Conservation (phyloP, 371 early-diverging fungal genomes). For the Apophysomyces elegans region DNA sequence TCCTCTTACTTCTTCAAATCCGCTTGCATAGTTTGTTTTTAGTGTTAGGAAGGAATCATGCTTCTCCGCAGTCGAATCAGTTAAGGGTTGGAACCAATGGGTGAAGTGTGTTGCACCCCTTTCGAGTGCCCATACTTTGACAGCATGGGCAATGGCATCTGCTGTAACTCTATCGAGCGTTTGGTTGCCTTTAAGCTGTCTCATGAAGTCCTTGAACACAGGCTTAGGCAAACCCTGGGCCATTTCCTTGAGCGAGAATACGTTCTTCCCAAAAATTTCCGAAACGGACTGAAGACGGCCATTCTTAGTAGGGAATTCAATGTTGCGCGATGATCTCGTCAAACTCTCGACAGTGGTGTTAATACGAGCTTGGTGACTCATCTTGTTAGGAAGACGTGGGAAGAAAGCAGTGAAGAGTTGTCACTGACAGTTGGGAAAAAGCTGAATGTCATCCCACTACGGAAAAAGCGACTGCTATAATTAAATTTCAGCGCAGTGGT, state of each 20-base stretch:
- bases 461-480: too few species aligned
- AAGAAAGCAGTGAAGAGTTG: background rate
- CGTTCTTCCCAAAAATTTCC: constrained; percentile 90
- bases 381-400: constrained; percentile 8
- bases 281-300: constrained; percentile 80
- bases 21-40: constrained; percentile 71
- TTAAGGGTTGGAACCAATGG: constrained; percentile 99
- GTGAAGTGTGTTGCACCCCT: constrained; percentile 96
- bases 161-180: constrained; percentile 90
- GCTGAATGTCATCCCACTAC: too few species aligned
- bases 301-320: constrained; percentile 70
- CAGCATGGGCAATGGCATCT: constrained; percentile 98
- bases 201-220: constrained; percentile 85
- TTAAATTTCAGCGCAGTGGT: too few species aligned
- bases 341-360: constrained; percentile 37
- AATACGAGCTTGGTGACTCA: constrained; percentile 40
- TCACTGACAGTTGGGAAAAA: background rate
- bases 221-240: constrained; percentile 93
- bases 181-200: constrained; percentile 87
- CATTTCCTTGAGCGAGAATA: constrained; percentile 89
- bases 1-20: constrained; percentile 74
- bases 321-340: constrained; percentile 37
- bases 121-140: constrained; percentile 96
- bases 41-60: constrained; percentile 96
- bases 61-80: constrained; percentile 97